Percentiles rank a stretch among this genome's conserved stretches.
These are phyloP conservation scores for Prunus kanzakura DNA, from an alignment of 306 rosid genomes.

Conservation along the genomic window DNA sequence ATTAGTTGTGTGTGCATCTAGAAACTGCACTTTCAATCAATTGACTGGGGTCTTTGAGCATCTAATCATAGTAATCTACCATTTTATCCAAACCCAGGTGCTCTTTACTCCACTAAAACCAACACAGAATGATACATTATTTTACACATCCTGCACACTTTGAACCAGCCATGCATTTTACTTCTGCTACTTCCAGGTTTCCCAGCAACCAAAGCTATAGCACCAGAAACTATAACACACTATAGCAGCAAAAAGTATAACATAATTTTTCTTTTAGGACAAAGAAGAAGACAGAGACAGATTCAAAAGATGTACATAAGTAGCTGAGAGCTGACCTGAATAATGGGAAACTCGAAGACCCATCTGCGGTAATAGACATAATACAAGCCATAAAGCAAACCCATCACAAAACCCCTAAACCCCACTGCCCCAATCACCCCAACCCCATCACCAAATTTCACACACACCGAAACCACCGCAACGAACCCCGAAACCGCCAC, in stretches of 20 bases:
- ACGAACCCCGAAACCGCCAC: constrained; percentile 36
- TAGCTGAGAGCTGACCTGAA: constrained; percentile 55
- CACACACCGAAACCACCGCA: constrained; percentile 52
- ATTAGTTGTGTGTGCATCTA: neutral
- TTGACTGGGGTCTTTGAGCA: neutral
- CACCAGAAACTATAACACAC: neutral
- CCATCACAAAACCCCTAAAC: constrained; percentile 56
- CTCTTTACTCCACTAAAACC: neutral
- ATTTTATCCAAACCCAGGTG: neutral
- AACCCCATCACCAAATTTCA: constrained; percentile 27
- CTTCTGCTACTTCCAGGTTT: neutral
- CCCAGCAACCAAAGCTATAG: constrained; percentile 1
- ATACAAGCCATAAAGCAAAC: constrained; percentile 58
- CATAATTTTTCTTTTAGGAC: neutral
- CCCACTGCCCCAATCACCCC: constrained; percentile 44
- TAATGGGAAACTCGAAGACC: constrained; percentile 82
- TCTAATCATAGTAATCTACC: neutral
- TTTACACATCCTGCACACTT: neutral
- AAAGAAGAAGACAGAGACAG: neutral
- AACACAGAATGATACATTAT: neutral
- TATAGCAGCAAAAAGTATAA: neutral
- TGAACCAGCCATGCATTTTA: neutral
- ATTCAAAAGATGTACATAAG: neutral
- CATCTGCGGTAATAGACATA: constrained; percentile 69
- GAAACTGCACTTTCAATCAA: neutral